These are phyloP conservation scores for Biscogniauxia marginata DNA, from an alignment of 2,329 filamentous ascomycete genomes.

Conservation along the genomic window DNA sequence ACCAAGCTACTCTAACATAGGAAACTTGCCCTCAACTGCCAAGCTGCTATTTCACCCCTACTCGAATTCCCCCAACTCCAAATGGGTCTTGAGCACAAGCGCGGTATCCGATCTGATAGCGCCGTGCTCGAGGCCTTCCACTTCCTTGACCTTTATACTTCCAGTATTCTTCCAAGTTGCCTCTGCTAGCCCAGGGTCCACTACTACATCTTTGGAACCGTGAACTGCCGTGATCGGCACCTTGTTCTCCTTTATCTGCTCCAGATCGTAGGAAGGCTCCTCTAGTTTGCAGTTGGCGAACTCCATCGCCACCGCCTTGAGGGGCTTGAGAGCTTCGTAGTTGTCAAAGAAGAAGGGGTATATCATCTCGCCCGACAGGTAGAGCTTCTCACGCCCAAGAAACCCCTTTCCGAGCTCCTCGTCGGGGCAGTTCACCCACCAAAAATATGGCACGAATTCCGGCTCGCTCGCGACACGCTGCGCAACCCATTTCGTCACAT, in stretches of 20 bases:
- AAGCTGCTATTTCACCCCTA: neutral
- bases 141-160: neutral
- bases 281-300: neutral
- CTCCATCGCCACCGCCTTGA: neutral
- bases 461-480: neutral
- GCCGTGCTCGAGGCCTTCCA: neutral
- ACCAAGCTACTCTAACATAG: no score
- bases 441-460: neutral
- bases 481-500: conserved; percentile 10
- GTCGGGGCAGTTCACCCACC: conserved; percentile 12
- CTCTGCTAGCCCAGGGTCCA: neutral
- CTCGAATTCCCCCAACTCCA: neutral
- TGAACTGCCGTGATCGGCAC: neutral
- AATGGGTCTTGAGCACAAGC: neutral
- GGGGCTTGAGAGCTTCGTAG: conserved; percentile 10
- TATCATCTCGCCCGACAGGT: conserved; percentile 25
- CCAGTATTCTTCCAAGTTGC: neutral
- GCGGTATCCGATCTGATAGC: neutral
- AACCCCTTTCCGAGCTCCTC: neutral
- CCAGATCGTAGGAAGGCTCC: conserved; percentile 1
- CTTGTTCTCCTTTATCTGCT: neutral
- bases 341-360: conserved; percentile 21
- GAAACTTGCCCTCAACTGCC: neutral
- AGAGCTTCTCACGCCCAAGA: conserved; percentile 5
- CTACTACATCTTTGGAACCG: neutral